A percentile compares a stretch with the other conserved stretches of the same genome.
phyloP scores from a whole-genome alignment of 1,139 yeast genomes.

The Candida pseudoviswanathii region DNA sequence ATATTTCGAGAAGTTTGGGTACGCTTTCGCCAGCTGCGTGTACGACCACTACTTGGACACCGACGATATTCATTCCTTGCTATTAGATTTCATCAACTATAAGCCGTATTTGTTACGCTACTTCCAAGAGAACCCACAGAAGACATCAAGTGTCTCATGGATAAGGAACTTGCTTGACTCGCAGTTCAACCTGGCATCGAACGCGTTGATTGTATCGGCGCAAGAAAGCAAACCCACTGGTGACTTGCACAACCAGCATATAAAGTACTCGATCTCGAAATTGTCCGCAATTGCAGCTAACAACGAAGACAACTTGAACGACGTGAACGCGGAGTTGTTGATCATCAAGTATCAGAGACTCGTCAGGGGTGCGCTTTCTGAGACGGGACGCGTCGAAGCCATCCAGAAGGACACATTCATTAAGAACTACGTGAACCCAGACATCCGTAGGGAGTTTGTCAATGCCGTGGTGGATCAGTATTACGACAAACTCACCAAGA shows the following conservation, averaged over 20 bases:
- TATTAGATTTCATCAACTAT: slow-evolving; percentile 60
- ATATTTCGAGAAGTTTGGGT: slow-evolving; percentile 65
- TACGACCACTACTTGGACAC: slow-evolving; percentile 60
- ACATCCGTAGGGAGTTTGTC: slow-evolving; percentile 7
- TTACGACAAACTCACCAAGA: slow-evolving; percentile 27
- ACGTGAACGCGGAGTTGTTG: slow-evolving; percentile 14
- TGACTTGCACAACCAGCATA: slow-evolving; percentile 48
- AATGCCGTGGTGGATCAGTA: slow-evolving; percentile 13
- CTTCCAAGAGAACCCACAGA: slow-evolving; percentile 47
- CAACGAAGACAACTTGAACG: slow-evolving; percentile 8
- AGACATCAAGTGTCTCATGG: slow-evolving; percentile 71
- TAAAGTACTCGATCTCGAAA: slow-evolving; percentile 74
- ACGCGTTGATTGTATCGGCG: slow-evolving; percentile 45
- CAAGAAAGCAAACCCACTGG: slow-evolving; percentile 31
- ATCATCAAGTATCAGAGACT: slow-evolving; percentile 13
- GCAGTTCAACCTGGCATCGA: slow-evolving; percentile 54
- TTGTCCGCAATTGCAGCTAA: slow-evolving; percentile 43
- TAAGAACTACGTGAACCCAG: slow-evolving; percentile 34
- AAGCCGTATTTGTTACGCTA: slow-evolving; percentile 53
- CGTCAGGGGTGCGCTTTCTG: slow-evolving; percentile 4
- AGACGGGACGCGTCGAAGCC: slow-evolving; percentile 25
- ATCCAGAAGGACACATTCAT: slow-evolving; percentile 50
- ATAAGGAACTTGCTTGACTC: slow-evolving; percentile 60
- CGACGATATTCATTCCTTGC: slow-evolving; percentile 55
- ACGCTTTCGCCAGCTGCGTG: slow-evolving; percentile 66